phyloP scores from a whole-genome alignment of 1,284 basidiomycete genomes.

The Xanthoconium separans region DNA sequence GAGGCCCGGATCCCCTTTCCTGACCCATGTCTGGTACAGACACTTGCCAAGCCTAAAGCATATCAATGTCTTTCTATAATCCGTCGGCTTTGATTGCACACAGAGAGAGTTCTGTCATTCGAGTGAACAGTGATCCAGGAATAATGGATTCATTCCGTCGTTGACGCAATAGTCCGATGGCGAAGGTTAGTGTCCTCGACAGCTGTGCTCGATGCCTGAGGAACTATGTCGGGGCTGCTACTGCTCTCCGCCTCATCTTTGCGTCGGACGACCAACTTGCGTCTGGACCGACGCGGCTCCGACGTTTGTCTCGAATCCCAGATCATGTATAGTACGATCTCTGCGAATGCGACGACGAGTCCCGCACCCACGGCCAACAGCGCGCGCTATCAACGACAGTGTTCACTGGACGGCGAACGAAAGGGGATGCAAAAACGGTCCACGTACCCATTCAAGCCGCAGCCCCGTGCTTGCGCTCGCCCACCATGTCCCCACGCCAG shows the following conservation, averaged over 20 bases:
- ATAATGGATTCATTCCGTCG: conserved; percentile 1
- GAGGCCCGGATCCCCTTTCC: neutral
- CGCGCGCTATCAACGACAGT: conserved; percentile 46
- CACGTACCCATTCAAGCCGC: conserved; percentile 67
- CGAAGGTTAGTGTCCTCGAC: conserved; percentile 16
- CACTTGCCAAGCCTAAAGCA: too few relatives aligned
- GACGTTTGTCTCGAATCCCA: conserved; percentile 55
- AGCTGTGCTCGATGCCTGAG: conserved; percentile 26
- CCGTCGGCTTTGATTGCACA: neutral
- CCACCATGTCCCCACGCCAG: conserved; percentile 70
- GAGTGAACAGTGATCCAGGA: neutral
- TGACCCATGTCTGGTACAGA: too few relatives aligned
- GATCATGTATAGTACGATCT: conserved; percentile 67
- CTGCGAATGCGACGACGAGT: conserved; percentile 61
- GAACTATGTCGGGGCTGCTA: conserved; percentile 4
- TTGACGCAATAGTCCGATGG: conserved; percentile 17
- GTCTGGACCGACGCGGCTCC: conserved; percentile 19
- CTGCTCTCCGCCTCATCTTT: conserved; percentile 34
- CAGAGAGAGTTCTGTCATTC: neutral
- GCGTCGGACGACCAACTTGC: conserved; percentile 20
- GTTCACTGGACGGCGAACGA: conserved; percentile 7
- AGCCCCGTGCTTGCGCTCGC: conserved; percentile 61
- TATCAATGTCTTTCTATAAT: neutral
- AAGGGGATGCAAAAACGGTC: neutral
- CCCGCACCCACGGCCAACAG: conserved; percentile 60